Evolutionary conservation across 2,329 filamentous ascomycete genomes (phyloP).

Genomic region (Venturia carpophila): DNA sequence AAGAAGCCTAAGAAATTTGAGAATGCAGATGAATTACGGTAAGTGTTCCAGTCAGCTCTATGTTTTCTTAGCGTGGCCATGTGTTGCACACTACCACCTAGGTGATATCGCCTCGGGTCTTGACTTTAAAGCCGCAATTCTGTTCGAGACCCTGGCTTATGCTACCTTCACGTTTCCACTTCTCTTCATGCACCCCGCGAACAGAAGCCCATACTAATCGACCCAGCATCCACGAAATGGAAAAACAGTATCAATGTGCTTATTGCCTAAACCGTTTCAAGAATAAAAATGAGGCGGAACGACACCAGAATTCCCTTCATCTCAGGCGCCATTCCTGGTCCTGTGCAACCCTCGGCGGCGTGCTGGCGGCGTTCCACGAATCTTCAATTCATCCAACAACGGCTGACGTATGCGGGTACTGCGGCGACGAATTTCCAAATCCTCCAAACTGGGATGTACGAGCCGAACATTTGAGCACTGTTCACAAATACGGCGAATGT

Average conservation of each 20-base stretch:
- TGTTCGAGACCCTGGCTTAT: neutral
- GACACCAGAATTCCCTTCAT: constrained; percentile 92
- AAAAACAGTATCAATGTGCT: constrained; percentile 91
- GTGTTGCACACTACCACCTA: neutral
- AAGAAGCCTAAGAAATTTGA: constrained; percentile 97
- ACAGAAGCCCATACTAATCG: neutral
- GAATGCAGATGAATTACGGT: constrained; percentile 75
- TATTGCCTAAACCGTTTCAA: constrained; percentile 96
- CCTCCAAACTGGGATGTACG: constrained; percentile 83
- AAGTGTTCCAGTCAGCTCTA: constrained; percentile 33
- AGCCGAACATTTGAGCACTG: constrained; percentile 76
- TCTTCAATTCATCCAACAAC: constrained; percentile 54
- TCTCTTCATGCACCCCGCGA: neutral
- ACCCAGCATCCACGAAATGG: constrained; percentile 73
- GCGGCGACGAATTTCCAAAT: constrained; percentile 84
- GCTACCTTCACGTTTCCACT: neutral
- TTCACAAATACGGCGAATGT: constrained; percentile 96
- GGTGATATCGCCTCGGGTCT: neutral
- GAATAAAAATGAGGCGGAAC: constrained; percentile 96
- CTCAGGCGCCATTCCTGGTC: constrained; percentile 93
- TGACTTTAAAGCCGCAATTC: neutral
- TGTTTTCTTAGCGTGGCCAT: neutral
- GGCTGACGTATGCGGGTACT: constrained; percentile 86
- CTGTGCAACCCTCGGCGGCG: constrained; percentile 70
- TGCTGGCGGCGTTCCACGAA: constrained; percentile 77